Evolutionary conservation across 345 rosid species (phyloP), one percentile per base, ranked within the genome.

Genomic region (Camelina sativa): DNA sequence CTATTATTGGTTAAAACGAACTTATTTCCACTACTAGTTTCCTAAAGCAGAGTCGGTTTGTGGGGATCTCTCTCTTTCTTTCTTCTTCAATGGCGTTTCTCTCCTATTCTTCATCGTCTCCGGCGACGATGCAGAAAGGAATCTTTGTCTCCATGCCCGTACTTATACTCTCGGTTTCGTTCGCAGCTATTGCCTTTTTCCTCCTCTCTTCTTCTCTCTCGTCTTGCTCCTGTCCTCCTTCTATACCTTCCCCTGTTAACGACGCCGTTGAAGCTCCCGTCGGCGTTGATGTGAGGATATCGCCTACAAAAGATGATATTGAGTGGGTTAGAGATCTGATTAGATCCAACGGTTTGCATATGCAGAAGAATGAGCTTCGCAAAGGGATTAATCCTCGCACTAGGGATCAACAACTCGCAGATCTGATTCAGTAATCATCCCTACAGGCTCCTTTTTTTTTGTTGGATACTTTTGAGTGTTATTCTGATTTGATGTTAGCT

Each of bases 321-420:
- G 80, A 87, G 61, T 96, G 99, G 98, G 87, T 91, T 25, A 87
- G 79, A 79, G 88, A 84, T 84, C 96, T 90, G 89, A 92, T 96
- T 85, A 85, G 81, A 62, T 78, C 53, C 28, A 92, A 96, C 30
- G 99, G 99, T 17, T 75, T 96, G 75, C 98, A 91, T 69, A 92
- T 96, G 99, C 91, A 84, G 69, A 86, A 88, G 16, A 96, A 91
- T 84, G 93, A 90, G 71, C 88, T 92, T 1, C 84, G 99, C 4
- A 96, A 96, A 71, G 99, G 98, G 59, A 96, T 96, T 19, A 96
- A 92, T 79, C 99, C 99, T 25, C 90, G 99, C 41, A 87, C 99
- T 23, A 80, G 99, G 44, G 94, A 84, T 78, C 96, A 92, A 72
- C 99, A 96, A 78, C 88, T 96, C 35, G 77, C 84, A 46, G 98